These are phyloP conservation scores for Diversispora epigaea DNA, from an alignment of 192 early-diverging fungal genomes.

Conservation along the genomic window DNA sequence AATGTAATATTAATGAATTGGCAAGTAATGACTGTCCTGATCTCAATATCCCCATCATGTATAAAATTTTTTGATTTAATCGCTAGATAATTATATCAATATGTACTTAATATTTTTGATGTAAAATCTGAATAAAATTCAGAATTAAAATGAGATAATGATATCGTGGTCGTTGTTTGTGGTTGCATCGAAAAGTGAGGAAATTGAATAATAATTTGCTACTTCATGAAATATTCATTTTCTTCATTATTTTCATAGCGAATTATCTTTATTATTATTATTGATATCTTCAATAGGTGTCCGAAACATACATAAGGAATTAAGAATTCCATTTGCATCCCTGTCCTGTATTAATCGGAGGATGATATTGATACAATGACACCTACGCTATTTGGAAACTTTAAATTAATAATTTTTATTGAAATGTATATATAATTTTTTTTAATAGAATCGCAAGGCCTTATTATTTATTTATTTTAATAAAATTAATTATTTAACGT, in stretches of 20 bases:
- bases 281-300: too few relatives aligned
- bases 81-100: conserved; percentile 82
- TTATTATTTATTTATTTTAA: too few relatives aligned
- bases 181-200: conserved; percentile 1
- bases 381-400: too few relatives aligned
- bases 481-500: too few relatives aligned
- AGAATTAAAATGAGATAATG: neutral
- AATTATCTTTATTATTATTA: conserved; percentile 1
- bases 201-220: conserved; percentile 23
- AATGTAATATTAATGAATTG: conserved; percentile 73
- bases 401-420: too few relatives aligned
- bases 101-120: conserved; percentile 88
- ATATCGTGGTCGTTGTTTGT: conserved; percentile 17
- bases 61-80: conserved; percentile 77
- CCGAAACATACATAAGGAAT: too few relatives aligned
- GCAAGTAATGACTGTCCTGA: conserved; percentile 92
- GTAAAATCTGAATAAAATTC: conserved; percentile 80
- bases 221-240: neutral
- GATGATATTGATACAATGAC: too few relatives aligned
- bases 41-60: conserved; percentile 90
- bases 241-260: conserved; percentile 35
- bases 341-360: too few relatives aligned
- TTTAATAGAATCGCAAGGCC: too few relatives aligned
- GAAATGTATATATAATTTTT: too few relatives aligned
- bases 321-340: too few relatives aligned